Conservation (phyloP, 2,329 filamentous ascomycete species). For the Colletotrichum sp. region DNA sequence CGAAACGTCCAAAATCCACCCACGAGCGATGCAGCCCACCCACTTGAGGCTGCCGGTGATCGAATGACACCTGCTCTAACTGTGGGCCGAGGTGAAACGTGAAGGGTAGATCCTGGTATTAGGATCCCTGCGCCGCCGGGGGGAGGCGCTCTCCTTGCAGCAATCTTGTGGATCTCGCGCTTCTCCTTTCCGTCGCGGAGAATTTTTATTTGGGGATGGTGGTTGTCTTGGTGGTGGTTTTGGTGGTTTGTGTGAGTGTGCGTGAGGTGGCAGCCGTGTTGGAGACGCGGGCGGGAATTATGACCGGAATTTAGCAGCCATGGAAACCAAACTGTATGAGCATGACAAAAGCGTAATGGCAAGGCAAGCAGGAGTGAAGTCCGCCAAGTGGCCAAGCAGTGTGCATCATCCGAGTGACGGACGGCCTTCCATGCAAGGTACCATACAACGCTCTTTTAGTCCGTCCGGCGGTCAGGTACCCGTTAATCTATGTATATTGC, state of each 20-base stretch:
- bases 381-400: neutral
- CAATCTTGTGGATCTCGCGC: constrained; percentile 20
- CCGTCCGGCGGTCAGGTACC: constrained; percentile 4
- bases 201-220: neutral
- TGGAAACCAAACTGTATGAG: neutral
- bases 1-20: neutral
- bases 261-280: neutral
- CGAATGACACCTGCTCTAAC: constrained; percentile 12
- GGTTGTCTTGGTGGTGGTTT: neutral
- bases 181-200: constrained; percentile 18
- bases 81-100: constrained; percentile 18
- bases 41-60: constrained; percentile 6
- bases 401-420: neutral
- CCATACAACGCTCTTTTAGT: neutral
- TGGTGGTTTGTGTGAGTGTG: neutral
- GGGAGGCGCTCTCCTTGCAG: constrained; percentile 12
- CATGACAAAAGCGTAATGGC: neutral
- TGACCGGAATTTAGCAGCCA: neutral
- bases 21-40: neutral
- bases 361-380: neutral
- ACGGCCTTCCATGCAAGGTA: neutral
- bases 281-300: neutral
- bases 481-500: neutral
- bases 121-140: neutral
- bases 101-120: neutral